phyloP scores from a whole-genome alignment of 176 grass and related monocot species.

The Carex pumila region DNA sequence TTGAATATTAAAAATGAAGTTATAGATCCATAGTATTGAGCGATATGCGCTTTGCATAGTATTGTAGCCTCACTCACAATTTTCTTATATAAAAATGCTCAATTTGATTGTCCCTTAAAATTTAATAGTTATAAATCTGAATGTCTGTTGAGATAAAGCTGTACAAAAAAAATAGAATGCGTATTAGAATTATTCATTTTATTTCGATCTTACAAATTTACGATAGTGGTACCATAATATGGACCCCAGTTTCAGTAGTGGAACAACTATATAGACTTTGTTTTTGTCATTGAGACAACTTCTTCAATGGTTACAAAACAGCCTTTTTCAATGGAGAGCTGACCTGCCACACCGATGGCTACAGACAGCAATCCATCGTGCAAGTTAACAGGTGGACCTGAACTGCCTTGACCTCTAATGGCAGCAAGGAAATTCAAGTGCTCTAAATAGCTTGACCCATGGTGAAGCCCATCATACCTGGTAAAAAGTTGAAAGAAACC shows the following conservation, averaged over 20 bases:
- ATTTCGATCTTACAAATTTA: not conserved
- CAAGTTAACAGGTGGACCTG: slow-evolving; percentile 42
- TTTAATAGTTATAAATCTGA: too few species aligned
- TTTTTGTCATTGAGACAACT: slow-evolving; percentile 28
- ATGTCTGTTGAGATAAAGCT: too few species aligned
- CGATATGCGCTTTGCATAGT: too few species aligned
- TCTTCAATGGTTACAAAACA: slow-evolving; percentile 68
- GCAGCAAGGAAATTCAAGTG: slow-evolving; percentile 77
- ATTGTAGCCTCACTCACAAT: too few species aligned
- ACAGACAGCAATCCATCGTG: slow-evolving; percentile 64
- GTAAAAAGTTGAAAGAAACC: not conserved
- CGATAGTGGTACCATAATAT: not conserved
- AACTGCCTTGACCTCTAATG: slow-evolving; percentile 46
- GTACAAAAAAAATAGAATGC: too few species aligned
- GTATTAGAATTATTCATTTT: too few species aligned
- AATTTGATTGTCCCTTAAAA: too few species aligned
- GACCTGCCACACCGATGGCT: slow-evolving; percentile 59
- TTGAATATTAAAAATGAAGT: too few species aligned
- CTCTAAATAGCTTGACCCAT: slow-evolving; percentile 90
- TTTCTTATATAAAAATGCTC: too few species aligned
- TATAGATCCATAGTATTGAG: too few species aligned
- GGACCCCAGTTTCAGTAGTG: too few species aligned
- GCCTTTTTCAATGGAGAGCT: slow-evolving; percentile 64
- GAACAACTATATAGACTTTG: not conserved
- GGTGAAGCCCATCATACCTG: slow-evolving; percentile 90